These are phyloP conservation scores for Yarrowia galli DNA, from an alignment of 1,139 yeast species.

Conservation along the genomic window DNA sequence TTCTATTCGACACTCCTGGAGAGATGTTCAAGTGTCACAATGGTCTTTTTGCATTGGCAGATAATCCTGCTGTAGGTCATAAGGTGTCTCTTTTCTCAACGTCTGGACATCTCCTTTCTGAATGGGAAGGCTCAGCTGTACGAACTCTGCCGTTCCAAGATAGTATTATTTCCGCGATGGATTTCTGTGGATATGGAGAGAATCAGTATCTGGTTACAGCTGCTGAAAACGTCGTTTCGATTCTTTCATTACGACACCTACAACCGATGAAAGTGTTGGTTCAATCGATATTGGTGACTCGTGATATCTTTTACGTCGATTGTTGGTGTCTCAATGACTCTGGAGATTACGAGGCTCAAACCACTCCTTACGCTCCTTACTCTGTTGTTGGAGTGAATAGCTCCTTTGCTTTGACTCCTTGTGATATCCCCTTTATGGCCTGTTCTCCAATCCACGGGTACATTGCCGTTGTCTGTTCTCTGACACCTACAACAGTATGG, in stretches of 20 bases:
- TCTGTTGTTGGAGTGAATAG: constrained; percentile 30
- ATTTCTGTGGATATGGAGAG: constrained; percentile 8
- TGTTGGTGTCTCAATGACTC: constrained; percentile 11
- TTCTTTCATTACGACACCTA: not conserved
- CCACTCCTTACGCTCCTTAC: constrained; percentile 26
- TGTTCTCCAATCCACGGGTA: constrained; percentile 36
- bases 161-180: constrained; percentile 5
- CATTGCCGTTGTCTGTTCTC: constrained; percentile 41
- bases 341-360: constrained; percentile 6
- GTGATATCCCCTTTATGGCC: constrained; percentile 33
- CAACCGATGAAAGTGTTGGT: constrained; percentile 29
- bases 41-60: constrained; percentile 44
- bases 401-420: constrained; percentile 6
- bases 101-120: constrained; percentile 5
- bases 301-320: constrained; percentile 19
- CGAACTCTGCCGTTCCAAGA: constrained; percentile 7
- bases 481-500: constrained; percentile 41
- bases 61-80: constrained; percentile 46
- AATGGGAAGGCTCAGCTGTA: constrained; percentile 29
- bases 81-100: constrained; percentile 40
- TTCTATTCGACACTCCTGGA: constrained; percentile 15
- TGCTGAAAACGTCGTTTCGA: constrained; percentile 14
- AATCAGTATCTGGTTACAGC: constrained; percentile 10
- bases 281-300: constrained; percentile 19
- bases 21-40: constrained; percentile 21